phyloP scores from a whole-genome alignment of 306 rosid species.

The Geum urbanum region DNA sequence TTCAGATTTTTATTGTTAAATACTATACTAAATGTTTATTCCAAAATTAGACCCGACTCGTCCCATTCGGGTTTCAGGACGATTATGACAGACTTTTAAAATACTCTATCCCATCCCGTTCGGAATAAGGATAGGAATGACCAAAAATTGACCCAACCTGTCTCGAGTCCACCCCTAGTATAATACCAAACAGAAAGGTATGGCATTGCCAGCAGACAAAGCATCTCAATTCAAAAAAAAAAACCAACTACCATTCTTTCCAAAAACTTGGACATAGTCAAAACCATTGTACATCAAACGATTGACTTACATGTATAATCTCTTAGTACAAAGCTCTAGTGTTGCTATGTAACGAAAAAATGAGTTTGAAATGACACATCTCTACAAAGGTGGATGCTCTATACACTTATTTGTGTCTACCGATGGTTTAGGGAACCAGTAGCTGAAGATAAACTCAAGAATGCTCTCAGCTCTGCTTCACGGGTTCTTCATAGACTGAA shows the following conservation, averaged over 20 bases:
- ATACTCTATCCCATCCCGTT: too few relatives aligned
- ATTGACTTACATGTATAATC: neutral
- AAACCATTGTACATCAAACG: neutral
- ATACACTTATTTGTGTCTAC: neutral
- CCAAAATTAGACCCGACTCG: too few relatives aligned
- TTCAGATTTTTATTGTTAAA: too few relatives aligned
- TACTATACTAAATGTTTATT: too few relatives aligned
- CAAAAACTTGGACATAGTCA: neutral
- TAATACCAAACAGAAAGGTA: neutral
- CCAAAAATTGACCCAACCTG: too few relatives aligned
- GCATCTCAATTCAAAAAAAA: too few relatives aligned
- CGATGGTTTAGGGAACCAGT: slow-evolving; percentile 3
- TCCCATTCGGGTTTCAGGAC: too few relatives aligned
- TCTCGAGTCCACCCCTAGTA: too few relatives aligned
- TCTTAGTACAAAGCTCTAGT: neutral
- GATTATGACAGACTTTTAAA: too few relatives aligned
- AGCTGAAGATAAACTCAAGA: slow-evolving; percentile 6
- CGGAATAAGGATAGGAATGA: too few relatives aligned
- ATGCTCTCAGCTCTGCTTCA: slow-evolving; percentile 1
- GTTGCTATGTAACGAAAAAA: neutral
- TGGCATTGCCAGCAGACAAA: neutral
- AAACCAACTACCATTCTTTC: neutral
- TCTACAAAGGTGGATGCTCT: slow-evolving; percentile 8
- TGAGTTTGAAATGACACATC: neutral
- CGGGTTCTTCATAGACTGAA: slow-evolving; percentile 6